Percentiles rank a stretch among this genome's conserved stretches.
Evolutionary conservation across 129 eudicot species (phyloP).

Genomic region (Glebionis coronaria): DNA sequence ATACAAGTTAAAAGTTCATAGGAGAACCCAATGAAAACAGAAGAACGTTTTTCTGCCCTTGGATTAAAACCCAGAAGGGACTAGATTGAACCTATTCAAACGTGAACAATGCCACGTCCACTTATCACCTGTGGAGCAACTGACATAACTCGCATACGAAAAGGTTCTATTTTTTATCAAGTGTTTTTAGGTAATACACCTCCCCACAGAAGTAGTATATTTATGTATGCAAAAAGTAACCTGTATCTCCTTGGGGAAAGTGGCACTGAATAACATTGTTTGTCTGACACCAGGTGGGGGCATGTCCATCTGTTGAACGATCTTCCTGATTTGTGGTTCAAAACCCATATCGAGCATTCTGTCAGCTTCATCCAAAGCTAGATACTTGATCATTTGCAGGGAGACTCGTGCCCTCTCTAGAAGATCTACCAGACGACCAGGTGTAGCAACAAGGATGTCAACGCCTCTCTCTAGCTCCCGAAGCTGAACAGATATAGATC

Average conservation of each 20-base stretch:
- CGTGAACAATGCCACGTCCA: too few relatives aligned
- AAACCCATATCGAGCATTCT: slow-evolving; percentile 94
- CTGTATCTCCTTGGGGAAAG: slow-evolving; percentile 97
- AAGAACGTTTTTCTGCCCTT: too few relatives aligned
- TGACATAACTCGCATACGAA: too few relatives aligned
- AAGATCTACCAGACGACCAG: slow-evolving; percentile 91
- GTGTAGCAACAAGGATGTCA: slow-evolving; percentile 97
- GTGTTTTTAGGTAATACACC: too few relatives aligned
- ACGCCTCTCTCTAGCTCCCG: slow-evolving; percentile 96
- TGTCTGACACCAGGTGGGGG: slow-evolving; percentile 91
- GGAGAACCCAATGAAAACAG: too few relatives aligned
- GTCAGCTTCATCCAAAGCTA: slow-evolving; percentile 95
- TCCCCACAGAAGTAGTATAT: neutral
- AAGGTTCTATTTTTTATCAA: too few relatives aligned
- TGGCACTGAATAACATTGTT: slow-evolving; percentile 95
- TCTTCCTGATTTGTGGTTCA: slow-evolving; percentile 89
- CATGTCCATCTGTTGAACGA: slow-evolving; percentile 96
- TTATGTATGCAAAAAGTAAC: slow-evolving; percentile 20
- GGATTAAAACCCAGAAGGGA: too few relatives aligned
- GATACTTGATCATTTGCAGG: slow-evolving; percentile 59
- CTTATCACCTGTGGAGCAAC: too few relatives aligned
- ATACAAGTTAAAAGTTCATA: too few relatives aligned
- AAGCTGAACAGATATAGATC: slow-evolving; percentile 44
- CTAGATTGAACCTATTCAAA: too few relatives aligned
- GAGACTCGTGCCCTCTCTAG: slow-evolving; percentile 93